These are phyloP conservation scores for Ustilago sp. DNA, from an alignment of 1,284 basidiomycete species.

Conservation along the genomic window DNA sequence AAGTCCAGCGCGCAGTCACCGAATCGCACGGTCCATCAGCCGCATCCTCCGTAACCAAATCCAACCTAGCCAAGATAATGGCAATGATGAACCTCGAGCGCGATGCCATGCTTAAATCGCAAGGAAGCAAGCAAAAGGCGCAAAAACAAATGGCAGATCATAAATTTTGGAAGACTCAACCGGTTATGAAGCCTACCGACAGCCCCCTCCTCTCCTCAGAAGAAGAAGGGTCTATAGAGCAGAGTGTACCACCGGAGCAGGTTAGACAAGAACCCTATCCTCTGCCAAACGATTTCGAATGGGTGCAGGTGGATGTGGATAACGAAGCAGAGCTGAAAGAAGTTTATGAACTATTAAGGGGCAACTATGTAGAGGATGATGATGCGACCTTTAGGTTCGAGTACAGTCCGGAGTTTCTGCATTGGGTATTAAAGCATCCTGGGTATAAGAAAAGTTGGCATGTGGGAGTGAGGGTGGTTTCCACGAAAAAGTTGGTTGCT, in stretches of 20 bases:
- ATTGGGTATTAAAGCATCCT: constrained; percentile 95
- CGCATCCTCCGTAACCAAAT: constrained; percentile 50
- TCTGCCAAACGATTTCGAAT: constrained; percentile 92
- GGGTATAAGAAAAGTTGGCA: constrained; percentile 96
- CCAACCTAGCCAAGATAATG: constrained; percentile 60
- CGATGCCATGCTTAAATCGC: constrained; percentile 55
- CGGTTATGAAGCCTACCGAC: constrained; percentile 83
- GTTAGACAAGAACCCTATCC: constrained; percentile 88
- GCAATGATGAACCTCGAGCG: constrained; percentile 59
- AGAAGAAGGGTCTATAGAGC: constrained; percentile 87
- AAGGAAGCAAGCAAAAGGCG: constrained; percentile 56
- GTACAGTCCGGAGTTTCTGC: constrained; percentile 92
- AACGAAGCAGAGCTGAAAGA: constrained; percentile 84
- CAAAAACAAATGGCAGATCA: constrained; percentile 62
- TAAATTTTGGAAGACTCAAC: constrained; percentile 72
- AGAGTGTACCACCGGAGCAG: constrained; percentile 80
- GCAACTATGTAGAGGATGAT: constrained; percentile 97
- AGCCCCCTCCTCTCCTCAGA: constrained; percentile 10
- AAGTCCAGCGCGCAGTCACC: constrained; percentile 50
- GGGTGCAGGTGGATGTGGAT: constrained; percentile 85
- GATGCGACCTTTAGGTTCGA: constrained; percentile 95
- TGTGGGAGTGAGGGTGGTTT: constrained; percentile 93
- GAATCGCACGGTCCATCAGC: constrained; percentile 51
- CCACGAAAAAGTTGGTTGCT: constrained; percentile 82
- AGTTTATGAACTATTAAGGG: constrained; percentile 88